These are phyloP conservation scores for Bothriochloa decipiens DNA, from an alignment of 176 grass and related monocot species.

Conservation along the genomic window DNA sequence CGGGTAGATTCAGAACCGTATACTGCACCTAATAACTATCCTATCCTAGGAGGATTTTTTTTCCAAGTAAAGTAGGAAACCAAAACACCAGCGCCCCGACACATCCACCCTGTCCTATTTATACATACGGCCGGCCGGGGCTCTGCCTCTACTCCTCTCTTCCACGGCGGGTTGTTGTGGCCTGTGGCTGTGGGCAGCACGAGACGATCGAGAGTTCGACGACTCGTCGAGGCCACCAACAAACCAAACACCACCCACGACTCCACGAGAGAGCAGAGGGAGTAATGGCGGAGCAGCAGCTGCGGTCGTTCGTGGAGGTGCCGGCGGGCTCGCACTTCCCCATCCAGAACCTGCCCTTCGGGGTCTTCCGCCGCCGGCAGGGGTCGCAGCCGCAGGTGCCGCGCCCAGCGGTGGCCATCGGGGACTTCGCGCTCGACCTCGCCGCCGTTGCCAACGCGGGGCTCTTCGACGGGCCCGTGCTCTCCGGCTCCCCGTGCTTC, in stretches of 20 bases:
- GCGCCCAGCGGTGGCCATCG: conserved; percentile 87
- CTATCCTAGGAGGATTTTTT: no score
- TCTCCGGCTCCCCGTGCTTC: conserved; percentile 75
- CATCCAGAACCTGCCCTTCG: conserved; percentile 93
- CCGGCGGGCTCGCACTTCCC: conserved; percentile 80
- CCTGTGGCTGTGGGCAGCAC: not conserved
- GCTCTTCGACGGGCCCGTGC: conserved; percentile 78
- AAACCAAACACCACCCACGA: not conserved
- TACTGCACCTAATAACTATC: no score
- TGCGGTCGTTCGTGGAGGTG: conserved; percentile 91
- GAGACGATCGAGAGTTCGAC: not conserved
- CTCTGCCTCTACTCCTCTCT: no score
- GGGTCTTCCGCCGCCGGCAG: conserved; percentile 61
- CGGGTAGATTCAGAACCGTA: no score
- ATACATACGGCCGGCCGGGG: not conserved
- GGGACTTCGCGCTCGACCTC: conserved; percentile 86
- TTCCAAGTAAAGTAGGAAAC: no score
- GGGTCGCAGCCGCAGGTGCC: conserved; percentile 28
- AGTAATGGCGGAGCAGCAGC: conserved; percentile 43
- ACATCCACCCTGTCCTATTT: not conserved
- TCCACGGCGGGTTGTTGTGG: not conserved
- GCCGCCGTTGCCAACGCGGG: conserved; percentile 74
- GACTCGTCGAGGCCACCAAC: not conserved
- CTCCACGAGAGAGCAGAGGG: no score
- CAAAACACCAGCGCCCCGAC: no score